Conservation (phyloP, 106 monocot genomes). For the Ottelia alismoides region DNA sequence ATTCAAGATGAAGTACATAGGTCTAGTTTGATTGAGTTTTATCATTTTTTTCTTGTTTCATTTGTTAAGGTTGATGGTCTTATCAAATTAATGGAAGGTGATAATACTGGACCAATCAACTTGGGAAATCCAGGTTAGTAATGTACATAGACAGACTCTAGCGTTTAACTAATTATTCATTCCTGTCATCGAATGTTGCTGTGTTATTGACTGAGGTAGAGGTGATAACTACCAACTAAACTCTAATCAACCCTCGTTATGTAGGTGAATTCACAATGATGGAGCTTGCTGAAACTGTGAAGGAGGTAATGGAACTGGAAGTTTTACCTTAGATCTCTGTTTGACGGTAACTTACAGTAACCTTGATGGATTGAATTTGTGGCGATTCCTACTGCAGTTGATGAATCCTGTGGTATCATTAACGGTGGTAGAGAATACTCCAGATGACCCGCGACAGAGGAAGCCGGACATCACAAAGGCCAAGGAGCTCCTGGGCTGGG, state of each 20-base stretch:
- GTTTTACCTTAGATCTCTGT: background rate
- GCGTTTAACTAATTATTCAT: too few relatives aligned
- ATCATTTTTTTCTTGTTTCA: background rate
- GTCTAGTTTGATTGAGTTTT: background rate
- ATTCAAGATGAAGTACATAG: background rate
- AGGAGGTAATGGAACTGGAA: slow-evolving; percentile 40
- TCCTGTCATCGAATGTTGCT: too few relatives aligned
- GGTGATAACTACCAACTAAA: too few relatives aligned
- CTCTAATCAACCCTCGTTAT: background rate
- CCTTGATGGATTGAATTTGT: too few relatives aligned
- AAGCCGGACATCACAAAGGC: slow-evolving; percentile 86
- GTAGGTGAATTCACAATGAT: slow-evolving; percentile 97
- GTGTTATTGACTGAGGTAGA: too few relatives aligned
- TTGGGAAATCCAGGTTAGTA: slow-evolving; percentile 89
- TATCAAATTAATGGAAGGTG: slow-evolving; percentile 83
- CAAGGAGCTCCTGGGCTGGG: slow-evolving; percentile 60
- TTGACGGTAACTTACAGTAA: background rate
- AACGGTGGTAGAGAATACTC: slow-evolving; percentile 59
- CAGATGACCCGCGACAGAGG: slow-evolving; percentile 82
- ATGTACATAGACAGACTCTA: too few relatives aligned
- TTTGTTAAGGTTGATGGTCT: slow-evolving; percentile 58
- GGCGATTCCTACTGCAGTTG: slow-evolving; percentile 32
- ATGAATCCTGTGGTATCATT: slow-evolving; percentile 40
- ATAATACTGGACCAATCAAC: slow-evolving; percentile 86
- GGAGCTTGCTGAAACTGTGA: slow-evolving; percentile 88